Conservation (phyloP, 768 basidiomycete species). For the Mycena albidolilacea region DNA sequence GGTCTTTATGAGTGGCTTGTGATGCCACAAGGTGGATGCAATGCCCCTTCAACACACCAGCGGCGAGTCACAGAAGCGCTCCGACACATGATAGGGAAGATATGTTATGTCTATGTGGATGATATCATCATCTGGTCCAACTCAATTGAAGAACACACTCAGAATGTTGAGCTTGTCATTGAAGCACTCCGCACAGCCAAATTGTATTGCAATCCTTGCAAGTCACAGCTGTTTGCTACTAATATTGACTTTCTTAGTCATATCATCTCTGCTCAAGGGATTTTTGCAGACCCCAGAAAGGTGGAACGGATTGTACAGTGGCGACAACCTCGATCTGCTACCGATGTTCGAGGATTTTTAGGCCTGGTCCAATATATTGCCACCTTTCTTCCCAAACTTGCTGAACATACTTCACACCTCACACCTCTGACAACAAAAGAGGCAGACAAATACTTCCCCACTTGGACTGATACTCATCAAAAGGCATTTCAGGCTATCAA, state of each 20-base stretch:
- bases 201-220: too few species aligned
- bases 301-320: conserved; percentile 41
- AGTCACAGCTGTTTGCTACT: too few species aligned
- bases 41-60: too few species aligned
- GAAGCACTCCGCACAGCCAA: too few species aligned
- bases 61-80: too few species aligned
- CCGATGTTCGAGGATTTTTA: conserved; percentile 46
- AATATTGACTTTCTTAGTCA: too few species aligned
- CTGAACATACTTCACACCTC: not conserved
- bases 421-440: not conserved
- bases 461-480: not conserved
- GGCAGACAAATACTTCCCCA: not conserved
- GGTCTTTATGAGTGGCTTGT: too few species aligned
- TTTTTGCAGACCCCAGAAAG: conserved; percentile 43
- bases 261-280: too few species aligned
- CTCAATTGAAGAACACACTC: not conserved
- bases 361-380: conserved; percentile 43
- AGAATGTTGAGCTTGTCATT: too few species aligned
- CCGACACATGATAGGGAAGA: too few species aligned
- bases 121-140: conserved; percentile 5
- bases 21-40: too few species aligned
- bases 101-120: not conserved
- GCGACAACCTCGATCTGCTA: conserved; percentile 36
- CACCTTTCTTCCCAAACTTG: conserved; percentile 36
- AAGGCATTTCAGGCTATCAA: not conserved